Conservation (phyloP, 2,329 filamentous ascomycete species). For the Hymenotorrendiella dingleyae region DNA sequence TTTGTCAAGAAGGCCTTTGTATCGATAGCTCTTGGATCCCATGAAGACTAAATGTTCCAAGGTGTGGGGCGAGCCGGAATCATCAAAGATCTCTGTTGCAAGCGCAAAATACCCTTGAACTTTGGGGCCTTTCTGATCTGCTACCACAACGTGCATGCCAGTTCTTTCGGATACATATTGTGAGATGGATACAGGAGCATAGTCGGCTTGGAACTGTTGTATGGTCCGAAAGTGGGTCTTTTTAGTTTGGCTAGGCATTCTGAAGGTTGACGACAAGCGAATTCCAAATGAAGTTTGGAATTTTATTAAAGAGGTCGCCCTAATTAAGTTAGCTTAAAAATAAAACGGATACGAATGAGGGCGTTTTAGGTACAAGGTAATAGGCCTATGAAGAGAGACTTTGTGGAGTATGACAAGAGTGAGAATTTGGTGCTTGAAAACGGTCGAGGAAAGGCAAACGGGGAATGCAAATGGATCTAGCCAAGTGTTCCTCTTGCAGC, state of each 20-base stretch:
- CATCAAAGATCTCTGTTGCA: slow-evolving; percentile 95
- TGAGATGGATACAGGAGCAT: slow-evolving; percentile 80
- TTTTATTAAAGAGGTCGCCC: slow-evolving; percentile 1
- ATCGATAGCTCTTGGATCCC: slow-evolving; percentile 88
- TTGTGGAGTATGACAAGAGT: too few species aligned
- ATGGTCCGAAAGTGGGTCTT: slow-evolving; percentile 70
- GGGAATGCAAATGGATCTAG: too few species aligned
- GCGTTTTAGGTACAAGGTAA: too few species aligned
- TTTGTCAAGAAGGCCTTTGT: slow-evolving; percentile 93
- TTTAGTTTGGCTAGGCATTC: slow-evolving; percentile 48
- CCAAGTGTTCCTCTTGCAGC: too few species aligned
- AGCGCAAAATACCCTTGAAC: slow-evolving; percentile 91
- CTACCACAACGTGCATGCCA: slow-evolving; percentile 89
- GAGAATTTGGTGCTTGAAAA: too few species aligned
- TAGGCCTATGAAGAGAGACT: too few species aligned
- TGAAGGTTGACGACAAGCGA: slow-evolving; percentile 20
- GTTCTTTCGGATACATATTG: slow-evolving; percentile 95
- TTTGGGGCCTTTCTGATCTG: slow-evolving; percentile 91
- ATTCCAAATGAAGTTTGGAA: background rate
- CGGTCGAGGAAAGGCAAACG: too few species aligned
- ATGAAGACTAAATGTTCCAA: slow-evolving; percentile 81
- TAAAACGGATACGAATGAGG: too few species aligned
- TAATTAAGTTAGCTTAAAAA: too few species aligned
- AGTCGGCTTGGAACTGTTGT: slow-evolving; percentile 82
- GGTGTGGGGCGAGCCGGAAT: slow-evolving; percentile 86